Conservation (phyloP, 768 basidiomycete species). For the Kockovaella imperatae region DNA sequence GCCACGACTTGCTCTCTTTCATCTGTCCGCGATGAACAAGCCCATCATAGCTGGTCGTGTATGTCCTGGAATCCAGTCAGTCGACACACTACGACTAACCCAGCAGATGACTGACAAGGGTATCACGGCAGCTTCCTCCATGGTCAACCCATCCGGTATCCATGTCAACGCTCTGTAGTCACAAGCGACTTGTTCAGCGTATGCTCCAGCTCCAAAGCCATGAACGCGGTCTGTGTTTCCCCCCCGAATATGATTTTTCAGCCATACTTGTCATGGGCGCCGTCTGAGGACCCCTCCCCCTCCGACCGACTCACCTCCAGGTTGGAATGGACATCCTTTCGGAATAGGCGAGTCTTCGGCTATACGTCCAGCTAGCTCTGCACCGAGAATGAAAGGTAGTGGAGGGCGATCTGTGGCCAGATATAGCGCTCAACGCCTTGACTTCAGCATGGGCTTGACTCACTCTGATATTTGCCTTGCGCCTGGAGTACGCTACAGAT, state of each 20-base stretch:
- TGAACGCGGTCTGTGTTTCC: constrained; percentile 63
- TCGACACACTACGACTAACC: background rate
- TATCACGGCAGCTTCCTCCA: constrained; percentile 79
- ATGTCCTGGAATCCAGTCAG: constrained; percentile 16
- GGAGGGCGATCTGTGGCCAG: constrained; percentile 55
- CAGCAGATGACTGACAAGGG: constrained; percentile 51
- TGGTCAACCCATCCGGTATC: constrained; percentile 67
- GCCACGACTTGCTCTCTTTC: constrained; percentile 54
- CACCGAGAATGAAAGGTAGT: constrained; percentile 73
- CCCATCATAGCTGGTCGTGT: constrained; percentile 89
- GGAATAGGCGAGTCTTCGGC: constrained; percentile 66
- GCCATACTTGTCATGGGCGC: background rate
- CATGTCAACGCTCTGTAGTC: constrained; percentile 53
- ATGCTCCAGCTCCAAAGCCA: constrained; percentile 69
- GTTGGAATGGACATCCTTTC: constrained; percentile 63
- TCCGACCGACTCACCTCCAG: constrained; percentile 50
- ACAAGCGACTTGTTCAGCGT: constrained; percentile 65
- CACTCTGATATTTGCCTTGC: constrained; percentile 77
- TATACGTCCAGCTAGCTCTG: constrained; percentile 74
- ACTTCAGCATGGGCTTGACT: constrained; percentile 8
- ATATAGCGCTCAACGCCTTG: background rate
- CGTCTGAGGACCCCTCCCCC: background rate
- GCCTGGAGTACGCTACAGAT: constrained; percentile 60
- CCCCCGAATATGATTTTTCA: background rate
- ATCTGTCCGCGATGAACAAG: constrained; percentile 75